Base-by-base conservation (phyloP, 495 filamentous ascomycete species). In the Neurospora hispaniola region DNA sequence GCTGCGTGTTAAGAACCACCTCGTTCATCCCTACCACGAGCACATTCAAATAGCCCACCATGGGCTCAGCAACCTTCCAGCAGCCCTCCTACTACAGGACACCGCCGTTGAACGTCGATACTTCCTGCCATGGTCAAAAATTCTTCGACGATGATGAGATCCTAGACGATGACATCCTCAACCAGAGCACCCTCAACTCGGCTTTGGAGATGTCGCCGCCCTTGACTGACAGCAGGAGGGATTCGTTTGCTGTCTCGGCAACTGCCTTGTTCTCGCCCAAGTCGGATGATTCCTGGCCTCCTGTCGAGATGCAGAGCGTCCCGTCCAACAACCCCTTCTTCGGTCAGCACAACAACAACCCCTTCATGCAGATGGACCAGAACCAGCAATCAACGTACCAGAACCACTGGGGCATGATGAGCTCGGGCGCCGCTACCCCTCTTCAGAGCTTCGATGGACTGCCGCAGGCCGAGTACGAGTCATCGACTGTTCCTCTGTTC, bases 161-260 rank as follows among this genome's bases (percentile, higher is more conserved):
- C 81, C 84, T 96, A 75, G 93, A 96, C 82, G 92, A 95, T 62
- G 90, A 92, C 84, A 94, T 94, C 79, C 87, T 95, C 74, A 93
- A 94, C 80, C 85, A 84, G 75, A 86, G 83, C 79, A 82, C 78
- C 75, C 87, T 85, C 78, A 89, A 90, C 78, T 88, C 88, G 18
- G 88, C 89, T 42, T 84, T 93, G 76, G 90, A 92, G 75, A 88
- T 93, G 82, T 90, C 86, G 70, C 86, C 91, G 59, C 86, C 88
- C 74, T 86, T 90, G 83, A 86, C 84, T 73, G 88, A 87, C 74
- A 87, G 88, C 83, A 88, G 91, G 79, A 87, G 90, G 79, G 86
- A 91, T 73, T 91, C 92, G 70, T 93, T 94, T 81, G 90, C 90
- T 74, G 88, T 90, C 69, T 80, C 84, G 43, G 54, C 54, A 9